Evolutionary conservation across 2,329 filamentous ascomycete species (phyloP).

Genomic region (Fusarium sp.): DNA sequence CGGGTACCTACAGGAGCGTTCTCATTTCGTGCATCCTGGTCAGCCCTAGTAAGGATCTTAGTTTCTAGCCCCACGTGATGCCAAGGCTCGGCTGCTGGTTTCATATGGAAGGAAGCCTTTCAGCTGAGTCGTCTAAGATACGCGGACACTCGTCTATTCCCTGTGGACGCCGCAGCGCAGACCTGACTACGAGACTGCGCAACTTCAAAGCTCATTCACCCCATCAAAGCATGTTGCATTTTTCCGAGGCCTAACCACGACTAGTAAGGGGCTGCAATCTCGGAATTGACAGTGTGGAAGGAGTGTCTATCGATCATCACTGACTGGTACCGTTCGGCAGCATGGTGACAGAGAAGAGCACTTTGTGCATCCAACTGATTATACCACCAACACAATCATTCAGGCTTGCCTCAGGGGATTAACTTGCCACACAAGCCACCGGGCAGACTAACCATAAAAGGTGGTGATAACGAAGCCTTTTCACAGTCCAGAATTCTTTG

Average conservation of each 20-base stretch:
- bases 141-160: no score
- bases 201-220: slow-evolving; percentile 12
- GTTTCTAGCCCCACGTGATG: slow-evolving; percentile 37
- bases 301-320: not conserved
- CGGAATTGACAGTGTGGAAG: not conserved
- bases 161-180: no score
- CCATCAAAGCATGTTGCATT: slow-evolving; percentile 5
- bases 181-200: slow-evolving; percentile 17
- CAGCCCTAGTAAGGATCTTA: slow-evolving; percentile 41
- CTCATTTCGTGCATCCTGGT: slow-evolving; percentile 40
- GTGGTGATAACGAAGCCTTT: slow-evolving; percentile 28
- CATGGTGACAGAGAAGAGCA: slow-evolving; percentile 8
- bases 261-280: not conserved
- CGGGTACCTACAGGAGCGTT: slow-evolving; percentile 40
- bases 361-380: slow-evolving; percentile 7
- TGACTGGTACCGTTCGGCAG: not conserved
- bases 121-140: slow-evolving; percentile 15
- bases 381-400: not conserved
- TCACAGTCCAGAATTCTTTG: slow-evolving; percentile 12
- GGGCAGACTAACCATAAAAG: slow-evolving; percentile 18
- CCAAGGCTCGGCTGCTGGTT: slow-evolving; percentile 32
- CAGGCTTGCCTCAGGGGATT: slow-evolving; percentile 5
- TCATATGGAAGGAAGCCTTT: slow-evolving; percentile 15
- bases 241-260: not conserved
- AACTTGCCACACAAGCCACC: slow-evolving; percentile 12